Evolutionary conservation across 1,139 yeast genomes (phyloP), one percentile per base, ranked within the genome.

Genomic region (Suhomyces terraborum): DNA sequence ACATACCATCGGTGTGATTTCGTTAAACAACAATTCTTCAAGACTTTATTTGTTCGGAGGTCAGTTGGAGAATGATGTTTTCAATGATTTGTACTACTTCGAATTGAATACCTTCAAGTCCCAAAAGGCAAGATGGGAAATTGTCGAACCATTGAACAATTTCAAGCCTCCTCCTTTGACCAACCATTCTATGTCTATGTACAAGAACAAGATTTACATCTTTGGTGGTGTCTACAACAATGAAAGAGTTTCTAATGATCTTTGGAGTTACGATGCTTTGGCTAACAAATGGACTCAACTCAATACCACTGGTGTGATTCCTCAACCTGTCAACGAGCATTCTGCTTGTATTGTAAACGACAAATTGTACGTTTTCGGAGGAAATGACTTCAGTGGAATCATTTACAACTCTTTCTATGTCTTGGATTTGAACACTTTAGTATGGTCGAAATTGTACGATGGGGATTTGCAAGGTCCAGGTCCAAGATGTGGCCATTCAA

Each of bases 201-300:
- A 77, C 65, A 84, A 85, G 49, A 83, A 85, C 58, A 84, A 85
- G 58, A 69, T 93, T 43, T 93, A 85, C 70, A 70, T 93, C n/a
- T 77, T 73, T 58, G 96, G 95, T 56, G 99, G 98, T 44, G 96
- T 95, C 42, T 86, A 91, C 43, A 88, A 88, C 53, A 87, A 91
- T 44, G 82, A 77, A 49, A 76, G 78, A 40, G 79, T 93, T 51
- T 80, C 80, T 45, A 83, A 86, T 55, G 94, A 88, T 53, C 72
- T 94, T 36, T 89, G 95, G 83, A 73, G 83, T 53, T 93, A 78
- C 63, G 95, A 91, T 58, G 89, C 95, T 0, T 55, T 66, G 10
- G 64, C 66, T 13, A 80, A 80, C 52, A 74, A 75, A 39, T 93
- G 98, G 98, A 64, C 79, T 36, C 76, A 71, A 46, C 51, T 73